Base-by-base conservation (phyloP, 2,329 filamentous ascomycete species). In the Ceratocystis destructans region DNA sequence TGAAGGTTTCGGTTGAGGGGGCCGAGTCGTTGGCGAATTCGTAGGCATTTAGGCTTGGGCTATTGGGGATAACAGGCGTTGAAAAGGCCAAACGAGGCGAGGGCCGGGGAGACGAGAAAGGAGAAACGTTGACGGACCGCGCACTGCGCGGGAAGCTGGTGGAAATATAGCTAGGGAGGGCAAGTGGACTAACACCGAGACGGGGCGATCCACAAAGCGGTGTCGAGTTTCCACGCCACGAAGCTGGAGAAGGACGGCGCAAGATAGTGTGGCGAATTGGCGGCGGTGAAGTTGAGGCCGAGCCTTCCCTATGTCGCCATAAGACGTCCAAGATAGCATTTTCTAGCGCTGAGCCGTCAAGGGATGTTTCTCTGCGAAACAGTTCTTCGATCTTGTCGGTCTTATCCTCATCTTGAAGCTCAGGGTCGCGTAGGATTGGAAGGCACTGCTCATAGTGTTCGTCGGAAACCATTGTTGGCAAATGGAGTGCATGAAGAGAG, bases 401-500 rank as follows among this genome's bases (percentile, higher is more conserved):
- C 80, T 94, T 96, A 73, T 96, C 93, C 77, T 99, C 94, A 70
- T 97, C 94, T 72, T 96, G 90, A 69, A 96, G 81, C 66, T 82
- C 80, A 67, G 85, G 78, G 77, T 96, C 87, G 78, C 94, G 87
- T 70, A 99, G 83, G 73, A 96, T 84, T 64, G 90, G 89, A 74
- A 95, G 84, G 76, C 91, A 96, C 73, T 94, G 83, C 72, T 96
- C 91, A 79, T 95, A 96, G 66, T 93, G 86, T 71, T 92, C 86
- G 80, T 97, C 93, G 72, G 92, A 89, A 69, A 96, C 87, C 93
- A 97, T 96, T 74, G 69, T 82, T 65, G 41, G 46, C 63, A 62
- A 45, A 41, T 25, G 8, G 61, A 65, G 64, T 28, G 62, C 50
- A 62, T 66, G 4, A 64, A 62, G 22, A 46, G 25, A n/a, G 41